A percentile compares a stretch with the other conserved stretches of the same genome.
Conservation (phyloP, 352 stramenopile genomes). For the Globisporangium emineosum region DNA sequence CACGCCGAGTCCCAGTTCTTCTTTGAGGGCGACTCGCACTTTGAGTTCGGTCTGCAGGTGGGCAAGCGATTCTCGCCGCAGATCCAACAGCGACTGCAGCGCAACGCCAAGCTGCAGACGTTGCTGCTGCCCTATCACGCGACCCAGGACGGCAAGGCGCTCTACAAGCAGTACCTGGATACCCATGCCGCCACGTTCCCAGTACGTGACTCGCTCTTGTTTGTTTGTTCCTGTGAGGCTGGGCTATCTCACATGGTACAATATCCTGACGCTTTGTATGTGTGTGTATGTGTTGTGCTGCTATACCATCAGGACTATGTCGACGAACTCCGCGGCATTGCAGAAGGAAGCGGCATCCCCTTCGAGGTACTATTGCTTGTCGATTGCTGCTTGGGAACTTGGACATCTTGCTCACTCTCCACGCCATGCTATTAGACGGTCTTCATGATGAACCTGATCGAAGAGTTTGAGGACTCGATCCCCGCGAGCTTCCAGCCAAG, state of each 20-base stretch:
- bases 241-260: not conserved
- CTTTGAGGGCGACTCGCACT: constrained; percentile 61
- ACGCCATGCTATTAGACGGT: constrained; percentile 26
- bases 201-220: constrained; percentile 21
- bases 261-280: not conserved
- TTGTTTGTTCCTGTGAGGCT: not conserved
- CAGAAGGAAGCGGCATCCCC: constrained; percentile 46
- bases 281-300: not conserved
- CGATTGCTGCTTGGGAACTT: not conserved
- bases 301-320: constrained; percentile 50
- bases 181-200: constrained; percentile 51
- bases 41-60: constrained; percentile 49
- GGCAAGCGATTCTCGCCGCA: constrained; percentile 45
- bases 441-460: constrained; percentile 73
- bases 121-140: constrained; percentile 52
- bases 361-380: constrained; percentile 33
- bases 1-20: constrained; percentile 42
- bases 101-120: constrained; percentile 53
- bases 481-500: constrained; percentile 31
- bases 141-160: constrained; percentile 29
- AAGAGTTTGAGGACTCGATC: constrained; percentile 68
- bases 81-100: constrained; percentile 39
- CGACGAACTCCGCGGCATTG: constrained; percentile 59
- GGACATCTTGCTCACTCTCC: not conserved
- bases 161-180: constrained; percentile 46